A percentile compares a stretch with the other conserved stretches of the same genome.
Conservation (phyloP, 164 flowering plant genomes). For the Tetracentron sinense region DNA sequence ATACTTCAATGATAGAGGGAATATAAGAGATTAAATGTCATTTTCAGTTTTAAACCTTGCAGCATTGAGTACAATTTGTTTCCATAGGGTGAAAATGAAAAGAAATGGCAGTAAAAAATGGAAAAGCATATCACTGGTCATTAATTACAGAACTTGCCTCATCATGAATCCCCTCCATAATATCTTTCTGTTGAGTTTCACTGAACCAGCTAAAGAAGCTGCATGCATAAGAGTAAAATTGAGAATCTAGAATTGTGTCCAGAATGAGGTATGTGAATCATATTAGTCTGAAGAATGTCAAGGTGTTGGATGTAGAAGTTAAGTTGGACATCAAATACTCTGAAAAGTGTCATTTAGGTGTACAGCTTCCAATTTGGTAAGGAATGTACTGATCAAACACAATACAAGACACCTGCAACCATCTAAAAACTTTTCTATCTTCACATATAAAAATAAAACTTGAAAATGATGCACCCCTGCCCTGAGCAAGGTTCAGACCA, state of each 20-base stretch:
- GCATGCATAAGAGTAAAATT: constrained; percentile 14
- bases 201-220: constrained; percentile 56
- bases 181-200: constrained; percentile 36
- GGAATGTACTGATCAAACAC: not conserved
- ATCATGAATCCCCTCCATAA: constrained; percentile 36
- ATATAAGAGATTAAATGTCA: not conserved
- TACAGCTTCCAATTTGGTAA: not conserved
- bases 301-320: not conserved
- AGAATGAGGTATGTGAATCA: not conserved
- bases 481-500: not conserved
- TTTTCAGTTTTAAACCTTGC: not conserved
- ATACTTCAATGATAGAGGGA: not conserved
- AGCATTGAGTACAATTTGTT: not conserved
- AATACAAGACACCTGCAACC: not conserved
- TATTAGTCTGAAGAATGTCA: not conserved
- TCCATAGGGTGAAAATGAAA: too few relatives aligned
- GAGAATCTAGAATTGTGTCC: not conserved
- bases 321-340: not conserved
- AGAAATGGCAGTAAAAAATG: not conserved
- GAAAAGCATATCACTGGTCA: not conserved
- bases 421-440: not conserved
- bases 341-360: not conserved
- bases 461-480: not conserved
- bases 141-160: constrained; percentile 25
- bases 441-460: too few relatives aligned